Evolutionary conservation across 2,329 filamentous ascomycete genomes (phyloP).

Genomic region (Ascochyta viciae-villosae): DNA sequence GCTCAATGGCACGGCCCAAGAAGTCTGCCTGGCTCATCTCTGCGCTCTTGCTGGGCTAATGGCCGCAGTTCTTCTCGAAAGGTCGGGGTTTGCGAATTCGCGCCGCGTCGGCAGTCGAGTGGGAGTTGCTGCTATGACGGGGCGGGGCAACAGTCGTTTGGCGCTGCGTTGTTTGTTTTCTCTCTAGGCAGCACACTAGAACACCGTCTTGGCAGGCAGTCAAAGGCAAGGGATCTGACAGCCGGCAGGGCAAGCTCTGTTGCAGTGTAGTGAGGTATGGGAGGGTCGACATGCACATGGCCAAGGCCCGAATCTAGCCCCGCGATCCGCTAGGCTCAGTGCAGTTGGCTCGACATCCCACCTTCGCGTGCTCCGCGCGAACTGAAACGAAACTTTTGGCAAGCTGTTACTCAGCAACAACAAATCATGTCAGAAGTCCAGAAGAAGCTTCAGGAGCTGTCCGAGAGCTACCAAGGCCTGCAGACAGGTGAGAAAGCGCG

Average conservation of each 20-base stretch:
- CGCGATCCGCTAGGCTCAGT: conserved; percentile 33
- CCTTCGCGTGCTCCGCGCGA: conserved; percentile 29
- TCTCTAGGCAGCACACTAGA: not conserved
- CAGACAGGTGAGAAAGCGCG: conserved; percentile 70
- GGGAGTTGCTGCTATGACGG: conserved; percentile 17
- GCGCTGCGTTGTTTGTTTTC: not conserved
- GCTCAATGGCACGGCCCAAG: conserved; percentile 92
- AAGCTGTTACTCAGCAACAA: conserved; percentile 38
- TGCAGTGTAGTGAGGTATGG: conserved; percentile 5
- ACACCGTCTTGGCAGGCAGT: not conserved
- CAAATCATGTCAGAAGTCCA: conserved; percentile 64
- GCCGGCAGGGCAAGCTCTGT: not conserved
- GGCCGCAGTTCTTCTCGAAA: conserved; percentile 2
- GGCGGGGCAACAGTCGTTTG: conserved; percentile 6
- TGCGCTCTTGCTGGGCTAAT: conserved; percentile 38
- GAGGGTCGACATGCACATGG: conserved; percentile 9
- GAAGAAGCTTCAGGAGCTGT: conserved; percentile 79
- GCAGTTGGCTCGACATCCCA: conserved; percentile 31
- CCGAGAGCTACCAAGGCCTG: conserved; percentile 85
- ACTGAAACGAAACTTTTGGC: conserved; percentile 25
- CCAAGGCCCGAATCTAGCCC: conserved; percentile 20
- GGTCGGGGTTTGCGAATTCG: conserved; percentile 10
- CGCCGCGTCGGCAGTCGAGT: conserved; percentile 15
- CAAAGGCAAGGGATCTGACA: not conserved
- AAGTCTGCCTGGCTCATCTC: conserved; percentile 96